Conservation (phyloP, 768 basidiomycete genomes). For the Hypsizygus marmoreus region DNA sequence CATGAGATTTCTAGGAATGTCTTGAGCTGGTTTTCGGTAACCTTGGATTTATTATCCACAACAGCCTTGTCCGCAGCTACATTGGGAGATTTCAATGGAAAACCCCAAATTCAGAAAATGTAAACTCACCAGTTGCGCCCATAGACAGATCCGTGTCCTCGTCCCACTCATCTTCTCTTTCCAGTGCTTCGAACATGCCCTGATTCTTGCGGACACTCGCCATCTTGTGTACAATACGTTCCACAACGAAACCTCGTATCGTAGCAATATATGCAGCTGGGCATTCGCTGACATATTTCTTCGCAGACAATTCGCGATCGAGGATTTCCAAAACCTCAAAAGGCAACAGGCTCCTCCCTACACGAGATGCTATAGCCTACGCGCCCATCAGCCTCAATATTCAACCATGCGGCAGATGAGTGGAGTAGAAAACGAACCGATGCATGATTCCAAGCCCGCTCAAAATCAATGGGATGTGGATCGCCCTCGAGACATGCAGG, state of each 20-base stretch:
- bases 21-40: slow-evolving; percentile 78
- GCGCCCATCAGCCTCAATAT: slow-evolving; percentile 11
- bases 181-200: slow-evolving; percentile 84
- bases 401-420: background rate
- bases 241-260: slow-evolving; percentile 69
- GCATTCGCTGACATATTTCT: slow-evolving; percentile 69
- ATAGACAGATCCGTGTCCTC: slow-evolving; percentile 73
- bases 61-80: slow-evolving; percentile 67
- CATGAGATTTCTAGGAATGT: slow-evolving; percentile 86
- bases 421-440: slow-evolving; percentile 44
- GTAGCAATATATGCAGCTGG: slow-evolving; percentile 68
- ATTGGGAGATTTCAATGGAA: slow-evolving; percentile 3
- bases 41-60: slow-evolving; percentile 90
- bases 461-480: slow-evolving; percentile 88
- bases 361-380: slow-evolving; percentile 65
- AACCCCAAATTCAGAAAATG: background rate
- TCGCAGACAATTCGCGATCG: slow-evolving; percentile 57
- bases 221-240: slow-evolving; percentile 65
- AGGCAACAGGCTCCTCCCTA: slow-evolving; percentile 72
- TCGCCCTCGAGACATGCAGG: slow-evolving; percentile 97
- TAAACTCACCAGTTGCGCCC: slow-evolving; percentile 65
- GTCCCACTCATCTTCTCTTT: slow-evolving; percentile 76
- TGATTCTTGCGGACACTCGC: slow-evolving; percentile 67
- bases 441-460: slow-evolving; percentile 86
- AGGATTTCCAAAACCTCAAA: slow-evolving; percentile 82